phyloP scores from a whole-genome alignment of 768 basidiomycete genomes.

The Pleurotus platypus region DNA sequence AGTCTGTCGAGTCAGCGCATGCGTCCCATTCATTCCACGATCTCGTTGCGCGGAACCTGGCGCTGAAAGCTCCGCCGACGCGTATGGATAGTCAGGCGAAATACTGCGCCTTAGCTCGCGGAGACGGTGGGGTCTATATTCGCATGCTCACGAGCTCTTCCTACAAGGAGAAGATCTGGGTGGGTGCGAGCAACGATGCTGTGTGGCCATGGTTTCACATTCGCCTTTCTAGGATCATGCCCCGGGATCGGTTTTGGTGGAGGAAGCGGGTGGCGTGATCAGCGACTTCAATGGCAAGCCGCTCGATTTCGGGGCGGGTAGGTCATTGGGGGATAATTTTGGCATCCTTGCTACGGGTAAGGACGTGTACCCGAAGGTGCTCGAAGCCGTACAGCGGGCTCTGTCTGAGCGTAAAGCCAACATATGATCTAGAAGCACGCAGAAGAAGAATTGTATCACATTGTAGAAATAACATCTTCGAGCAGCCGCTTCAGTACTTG shows the following conservation, averaged over 20 bases:
- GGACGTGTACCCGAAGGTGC: slow-evolving; percentile 62
- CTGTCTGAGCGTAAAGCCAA: slow-evolving; percentile 29
- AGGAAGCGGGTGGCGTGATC: slow-evolving; percentile 88
- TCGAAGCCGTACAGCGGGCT: slow-evolving; percentile 72
- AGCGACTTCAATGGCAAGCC: slow-evolving; percentile 76
- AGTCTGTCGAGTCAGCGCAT: slow-evolving; percentile 91
- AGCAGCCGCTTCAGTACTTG: no score
- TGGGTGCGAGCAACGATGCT: slow-evolving; percentile 21
- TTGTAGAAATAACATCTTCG: no score
- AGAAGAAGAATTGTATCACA: no score
- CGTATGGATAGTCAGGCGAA: slow-evolving; percentile 98
- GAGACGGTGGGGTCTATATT: slow-evolving; percentile 81
- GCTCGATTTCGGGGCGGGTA: slow-evolving; percentile 83
- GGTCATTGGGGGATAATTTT: slow-evolving; percentile 82
- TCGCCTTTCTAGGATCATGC: slow-evolving; percentile 72
- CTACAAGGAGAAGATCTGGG: slow-evolving; percentile 97
- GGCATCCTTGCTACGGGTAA: slow-evolving; percentile 84
- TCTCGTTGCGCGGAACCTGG: slow-evolving; percentile 62
- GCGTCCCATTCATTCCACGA: slow-evolving; percentile 86
- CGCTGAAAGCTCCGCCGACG: slow-evolving; percentile 59
- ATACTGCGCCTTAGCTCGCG: slow-evolving; percentile 82
- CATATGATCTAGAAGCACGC: slow-evolving; percentile 11
- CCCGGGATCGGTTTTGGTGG: slow-evolving; percentile 76
- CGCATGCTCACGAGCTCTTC: slow-evolving; percentile 75
- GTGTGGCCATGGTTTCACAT: no score